Base-by-base conservation (phyloP, 495 filamentous ascomycete species). In the Penicillium verhagenii region DNA sequence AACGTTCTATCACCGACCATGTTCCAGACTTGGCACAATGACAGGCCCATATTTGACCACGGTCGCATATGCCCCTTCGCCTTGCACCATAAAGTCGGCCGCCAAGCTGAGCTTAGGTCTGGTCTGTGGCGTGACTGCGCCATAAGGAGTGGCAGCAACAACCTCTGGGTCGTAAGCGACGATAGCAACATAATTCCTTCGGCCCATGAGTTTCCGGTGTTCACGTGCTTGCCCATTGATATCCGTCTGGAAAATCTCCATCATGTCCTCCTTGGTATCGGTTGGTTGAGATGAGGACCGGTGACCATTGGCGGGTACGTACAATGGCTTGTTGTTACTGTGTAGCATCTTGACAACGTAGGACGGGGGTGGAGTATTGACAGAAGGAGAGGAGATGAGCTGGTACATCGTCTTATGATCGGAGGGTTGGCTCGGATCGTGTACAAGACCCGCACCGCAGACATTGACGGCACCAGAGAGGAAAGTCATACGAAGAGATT, bases 341-440 rank as follows among this genome's bases (percentile, higher is more conserved):
- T 97, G 91, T 13, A 98, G 86, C 66, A 97, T 82, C 62, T 94
- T 93, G 54, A 97, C 78, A 35, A 98, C 84, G 72, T 96, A 95
- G 39, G 81, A 81, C 18, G 87, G 81, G 0, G 89, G 88, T 0
- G 95, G 92, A 0, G 86, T 87, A 53, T 96, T 95, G 52, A 97
- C 93, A 61, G 97, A 88, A 26, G 90, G 85, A 4, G 90, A 91
- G 13, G 91, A 82, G 66, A 98, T 96, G 62, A 98, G 82, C 65
- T 98, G 94, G 75, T 96, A 98, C 94, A 98, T 98, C 11, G 94
- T 97, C 73, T 98, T 98, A 78, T 98, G 92, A 73, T 96, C 92
- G 18, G 79, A 80, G 1, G 92, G 93, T 68, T 93, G 89, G 19
- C 86, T 76, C 0, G 95, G 95, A 74, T 98, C 95, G 75, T 97